Evolutionary conservation across 208 protist genomes (phyloP).

Genomic region (Trypanosoma cruzi): DNA sequence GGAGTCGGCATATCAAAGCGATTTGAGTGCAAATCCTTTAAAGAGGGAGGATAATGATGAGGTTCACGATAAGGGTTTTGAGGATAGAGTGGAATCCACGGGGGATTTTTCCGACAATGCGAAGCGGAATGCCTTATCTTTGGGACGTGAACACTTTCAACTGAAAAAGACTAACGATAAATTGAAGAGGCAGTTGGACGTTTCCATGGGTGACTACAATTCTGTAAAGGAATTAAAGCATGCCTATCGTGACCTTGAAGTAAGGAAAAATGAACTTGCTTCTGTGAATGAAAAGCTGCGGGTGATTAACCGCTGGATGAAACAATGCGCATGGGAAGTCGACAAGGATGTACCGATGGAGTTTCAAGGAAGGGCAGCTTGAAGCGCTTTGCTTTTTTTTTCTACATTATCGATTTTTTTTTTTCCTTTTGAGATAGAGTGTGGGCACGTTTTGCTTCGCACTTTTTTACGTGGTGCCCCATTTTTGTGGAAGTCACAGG

Average conservation of each 20-base stretch:
- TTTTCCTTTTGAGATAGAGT: constrained; percentile 1
- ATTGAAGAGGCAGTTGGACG: constrained; percentile 2
- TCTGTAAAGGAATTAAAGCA: constrained; percentile 25
- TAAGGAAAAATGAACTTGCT: constrained; percentile 20
- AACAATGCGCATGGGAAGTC: constrained; percentile 13
- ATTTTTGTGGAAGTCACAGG: not conserved
- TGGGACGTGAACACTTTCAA: constrained; percentile 6
- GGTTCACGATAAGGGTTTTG: not conserved
- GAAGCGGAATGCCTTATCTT: not conserved
- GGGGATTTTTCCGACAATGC: constrained; percentile 2
- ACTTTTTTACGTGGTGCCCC: not conserved
- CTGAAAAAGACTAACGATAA: constrained; percentile 7
- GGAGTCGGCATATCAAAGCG: not conserved
- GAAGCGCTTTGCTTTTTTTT: constrained; percentile 7
- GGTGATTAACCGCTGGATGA: constrained; percentile 19
- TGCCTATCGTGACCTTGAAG: constrained; percentile 28
- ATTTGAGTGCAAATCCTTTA: not conserved
- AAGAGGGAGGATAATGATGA: not conserved
- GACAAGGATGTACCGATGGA: not conserved
- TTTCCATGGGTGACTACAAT: constrained; percentile 21
- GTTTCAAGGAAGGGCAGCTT: not conserved
- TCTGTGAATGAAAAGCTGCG: constrained; percentile 19
- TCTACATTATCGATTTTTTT: constrained; percentile 4
- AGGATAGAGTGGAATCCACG: not conserved
- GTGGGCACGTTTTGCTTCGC: not conserved